These are phyloP conservation scores for Nephelium lappaceum DNA, from an alignment of 345 rosid species.

Conservation along the genomic window DNA sequence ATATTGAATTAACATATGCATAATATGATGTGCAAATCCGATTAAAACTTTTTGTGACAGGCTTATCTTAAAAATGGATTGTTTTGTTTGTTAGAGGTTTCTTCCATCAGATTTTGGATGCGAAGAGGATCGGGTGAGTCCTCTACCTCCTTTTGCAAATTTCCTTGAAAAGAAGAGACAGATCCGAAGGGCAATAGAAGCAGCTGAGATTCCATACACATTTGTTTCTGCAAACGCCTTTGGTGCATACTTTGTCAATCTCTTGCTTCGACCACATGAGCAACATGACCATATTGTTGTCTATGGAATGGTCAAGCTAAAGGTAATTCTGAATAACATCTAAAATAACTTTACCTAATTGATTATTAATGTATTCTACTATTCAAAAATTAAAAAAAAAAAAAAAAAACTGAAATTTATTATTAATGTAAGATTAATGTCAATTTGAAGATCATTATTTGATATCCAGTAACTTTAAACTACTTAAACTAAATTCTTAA, in stretches of 20 bases:
- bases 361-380: too few species aligned
- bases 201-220: slow-evolving; percentile 44
- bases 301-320: slow-evolving; percentile 46
- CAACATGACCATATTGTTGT: slow-evolving; percentile 10
- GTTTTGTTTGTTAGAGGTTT: slow-evolving; percentile 35
- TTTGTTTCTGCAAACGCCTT: slow-evolving; percentile 37
- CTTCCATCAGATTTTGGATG: slow-evolving; percentile 51
- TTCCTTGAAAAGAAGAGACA: slow-evolving; percentile 37
- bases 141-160: slow-evolving; percentile 44
- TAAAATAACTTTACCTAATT: too few species aligned
- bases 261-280: slow-evolving; percentile 34
- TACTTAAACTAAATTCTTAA: too few species aligned
- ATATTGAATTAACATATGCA: too few species aligned
- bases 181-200: slow-evolving; percentile 46
- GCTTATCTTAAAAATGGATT: too few species aligned
- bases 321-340: slow-evolving; percentile 12
- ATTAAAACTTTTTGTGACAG: too few species aligned
- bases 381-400: too few species aligned
- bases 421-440: too few species aligned
- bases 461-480: too few species aligned
- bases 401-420: too few species aligned
- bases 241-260: slow-evolving; percentile 40
- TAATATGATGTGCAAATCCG: too few species aligned
- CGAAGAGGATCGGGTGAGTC: slow-evolving; percentile 38
- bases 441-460: too few species aligned